Evolutionary conservation across 495 filamentous ascomycete species (phyloP).

Genomic region (Sordaria brevicollis): DNA sequence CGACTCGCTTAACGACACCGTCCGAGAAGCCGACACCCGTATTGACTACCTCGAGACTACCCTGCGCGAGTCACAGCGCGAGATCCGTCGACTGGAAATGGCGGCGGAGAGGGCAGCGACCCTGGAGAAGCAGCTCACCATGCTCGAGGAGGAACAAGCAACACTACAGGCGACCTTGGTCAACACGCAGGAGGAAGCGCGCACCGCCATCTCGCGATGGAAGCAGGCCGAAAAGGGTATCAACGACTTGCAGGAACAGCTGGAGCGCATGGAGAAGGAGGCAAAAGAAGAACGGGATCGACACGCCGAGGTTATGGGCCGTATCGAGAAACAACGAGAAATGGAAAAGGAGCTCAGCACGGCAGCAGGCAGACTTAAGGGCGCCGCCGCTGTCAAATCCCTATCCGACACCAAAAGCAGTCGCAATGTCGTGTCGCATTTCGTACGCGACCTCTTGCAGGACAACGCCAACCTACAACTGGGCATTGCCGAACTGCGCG

Average conservation of each 20-base stretch:
- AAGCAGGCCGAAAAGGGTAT: constrained; percentile 68
- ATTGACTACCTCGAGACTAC: constrained; percentile 61
- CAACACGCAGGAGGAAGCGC: constrained; percentile 57
- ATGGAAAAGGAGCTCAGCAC: constrained; percentile 66
- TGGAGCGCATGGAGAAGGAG: constrained; percentile 82
- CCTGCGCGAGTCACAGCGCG: constrained; percentile 62
- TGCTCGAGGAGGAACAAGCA: constrained; percentile 72
- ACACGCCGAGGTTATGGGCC: constrained; percentile 67
- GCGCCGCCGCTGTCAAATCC: constrained; percentile 58
- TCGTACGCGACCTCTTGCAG: constrained; percentile 89
- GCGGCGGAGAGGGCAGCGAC: constrained; percentile 64
- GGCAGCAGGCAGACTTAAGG: constrained; percentile 67
- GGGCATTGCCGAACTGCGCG: constrained; percentile 79
- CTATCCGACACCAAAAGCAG: constrained; percentile 38
- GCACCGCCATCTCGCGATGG: constrained; percentile 70
- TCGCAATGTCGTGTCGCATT: constrained; percentile 68
- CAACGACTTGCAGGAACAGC: constrained; percentile 65
- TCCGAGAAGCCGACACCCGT: constrained; percentile 64
- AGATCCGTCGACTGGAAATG: constrained; percentile 60
- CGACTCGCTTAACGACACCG: constrained; percentile 64
- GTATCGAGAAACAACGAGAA: constrained; percentile 69
- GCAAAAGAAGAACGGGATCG: constrained; percentile 71
- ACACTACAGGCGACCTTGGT: constrained; percentile 55
- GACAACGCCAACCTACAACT: constrained; percentile 91
- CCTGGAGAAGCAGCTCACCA: constrained; percentile 65